phyloP scores from a whole-genome alignment of 2,329 filamentous ascomycete species.

The Fusarium sp. region DNA sequence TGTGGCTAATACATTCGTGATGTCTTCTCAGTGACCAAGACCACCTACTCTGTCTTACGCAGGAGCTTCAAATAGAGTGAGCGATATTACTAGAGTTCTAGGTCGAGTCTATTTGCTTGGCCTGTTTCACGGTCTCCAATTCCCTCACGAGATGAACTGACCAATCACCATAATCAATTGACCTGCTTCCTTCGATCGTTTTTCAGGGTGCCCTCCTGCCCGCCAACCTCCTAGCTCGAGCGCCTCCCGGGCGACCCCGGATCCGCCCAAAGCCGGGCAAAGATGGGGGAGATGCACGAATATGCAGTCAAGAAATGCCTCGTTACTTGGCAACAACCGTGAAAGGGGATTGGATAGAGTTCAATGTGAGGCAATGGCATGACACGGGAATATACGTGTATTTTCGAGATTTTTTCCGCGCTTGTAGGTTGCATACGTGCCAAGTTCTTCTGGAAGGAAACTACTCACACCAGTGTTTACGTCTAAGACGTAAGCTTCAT shows the following conservation, averaged over 20 bases:
- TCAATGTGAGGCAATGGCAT: conserved; percentile 13
- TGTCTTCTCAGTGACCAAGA: too few relatives aligned
- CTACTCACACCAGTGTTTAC: conserved; percentile 4
- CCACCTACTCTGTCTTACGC: neutral
- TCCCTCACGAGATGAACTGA: conserved; percentile 37
- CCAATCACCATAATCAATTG: conserved; percentile 42
- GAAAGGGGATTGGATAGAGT: conserved; percentile 32
- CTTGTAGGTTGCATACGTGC: conserved; percentile 5
- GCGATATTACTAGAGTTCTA: conserved; percentile 39
- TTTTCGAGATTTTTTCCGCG: conserved; percentile 12
- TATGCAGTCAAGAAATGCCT: conserved; percentile 50
- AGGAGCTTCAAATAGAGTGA: conserved; percentile 19
- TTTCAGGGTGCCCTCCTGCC: conserved; percentile 26
- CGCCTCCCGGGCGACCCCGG: conserved; percentile 50
- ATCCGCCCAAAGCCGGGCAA: conserved; percentile 46
- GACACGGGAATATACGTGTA: conserved; percentile 8
- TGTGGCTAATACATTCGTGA: conserved; percentile 10
- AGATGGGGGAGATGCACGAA: conserved; percentile 44
- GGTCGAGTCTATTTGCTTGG: conserved; percentile 38
- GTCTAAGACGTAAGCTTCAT: conserved; percentile 29
- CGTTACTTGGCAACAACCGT: conserved; percentile 40
- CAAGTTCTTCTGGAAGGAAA: conserved; percentile 28
- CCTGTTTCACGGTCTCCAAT: conserved; percentile 41
- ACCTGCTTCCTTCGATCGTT: conserved; percentile 12
- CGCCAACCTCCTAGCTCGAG: conserved; percentile 39